phyloP scores from a whole-genome alignment of 768 basidiomycete genomes.

The Floccularia luteovirens region DNA sequence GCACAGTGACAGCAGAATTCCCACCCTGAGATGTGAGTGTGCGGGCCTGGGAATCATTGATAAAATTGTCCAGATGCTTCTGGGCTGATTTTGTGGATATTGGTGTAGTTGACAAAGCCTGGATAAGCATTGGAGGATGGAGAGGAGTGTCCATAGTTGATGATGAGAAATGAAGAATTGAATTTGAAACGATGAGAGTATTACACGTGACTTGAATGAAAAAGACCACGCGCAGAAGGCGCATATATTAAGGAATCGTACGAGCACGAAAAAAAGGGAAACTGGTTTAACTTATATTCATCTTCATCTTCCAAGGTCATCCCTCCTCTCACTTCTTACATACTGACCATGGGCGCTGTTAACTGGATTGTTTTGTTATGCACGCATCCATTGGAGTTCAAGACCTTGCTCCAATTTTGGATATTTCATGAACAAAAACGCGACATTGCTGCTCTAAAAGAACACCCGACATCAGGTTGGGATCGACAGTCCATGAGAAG shows the following conservation, averaged over 20 bases:
- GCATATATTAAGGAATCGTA: constrained; percentile 1
- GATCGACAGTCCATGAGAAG: constrained; percentile 79
- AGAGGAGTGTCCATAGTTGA: constrained; percentile 38
- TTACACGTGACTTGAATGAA: not conserved
- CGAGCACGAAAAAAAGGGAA: not conserved
- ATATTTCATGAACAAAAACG: constrained; percentile 77
- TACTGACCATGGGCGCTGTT: constrained; percentile 38
- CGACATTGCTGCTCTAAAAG: constrained; percentile 69
- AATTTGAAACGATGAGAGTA: not conserved
- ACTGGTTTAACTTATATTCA: not conserved
- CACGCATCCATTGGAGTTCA: constrained; percentile 80
- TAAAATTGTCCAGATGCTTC: constrained; percentile 33
- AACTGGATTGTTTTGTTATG: constrained; percentile 63
- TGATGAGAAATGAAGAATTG: not conserved
- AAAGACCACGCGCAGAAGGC: not conserved
- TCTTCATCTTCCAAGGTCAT: not conserved
- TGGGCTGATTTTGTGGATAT: constrained; percentile 33
- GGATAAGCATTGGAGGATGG: constrained; percentile 40
- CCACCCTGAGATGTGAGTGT: constrained; percentile 40
- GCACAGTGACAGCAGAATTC: constrained; percentile 49
- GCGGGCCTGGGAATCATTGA: constrained; percentile 40
- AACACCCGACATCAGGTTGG: constrained; percentile 80
- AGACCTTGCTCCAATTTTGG: constrained; percentile 75
- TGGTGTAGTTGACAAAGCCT: constrained; percentile 22
- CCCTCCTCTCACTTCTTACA: not conserved